Percentiles rank a stretch among this genome's conserved stretches.
phyloP scores from a whole-genome alignment of 208 protist species.

The Acanthamoeba sp. region DNA sequence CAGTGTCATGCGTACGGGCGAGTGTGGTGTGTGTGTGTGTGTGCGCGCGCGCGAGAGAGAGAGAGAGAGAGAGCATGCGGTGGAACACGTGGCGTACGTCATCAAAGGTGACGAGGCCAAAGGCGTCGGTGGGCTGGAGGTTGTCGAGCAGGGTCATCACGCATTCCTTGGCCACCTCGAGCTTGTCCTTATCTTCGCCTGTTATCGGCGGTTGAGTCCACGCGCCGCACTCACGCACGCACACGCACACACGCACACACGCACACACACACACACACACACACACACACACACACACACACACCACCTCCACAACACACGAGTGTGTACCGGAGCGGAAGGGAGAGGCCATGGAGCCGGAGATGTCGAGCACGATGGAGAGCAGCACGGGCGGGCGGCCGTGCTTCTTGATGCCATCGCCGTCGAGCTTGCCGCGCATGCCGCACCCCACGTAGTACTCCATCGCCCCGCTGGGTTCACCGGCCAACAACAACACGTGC shows the following conservation, averaged over 20 bases:
- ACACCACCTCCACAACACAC: background rate
- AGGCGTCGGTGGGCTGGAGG: background rate
- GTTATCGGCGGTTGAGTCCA: too few relatives aligned
- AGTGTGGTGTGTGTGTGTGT: background rate
- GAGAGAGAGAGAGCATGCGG: too few relatives aligned
- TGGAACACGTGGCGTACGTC: background rate
- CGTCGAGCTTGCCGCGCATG: conserved; percentile 3
- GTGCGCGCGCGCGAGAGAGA: too few relatives aligned
- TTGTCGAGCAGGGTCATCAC: background rate
- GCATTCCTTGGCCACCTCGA: background rate
- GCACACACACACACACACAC: too few relatives aligned
- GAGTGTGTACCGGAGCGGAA: background rate
- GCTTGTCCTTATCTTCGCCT: background rate
- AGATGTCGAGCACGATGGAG: background rate
- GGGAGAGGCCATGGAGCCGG: background rate
- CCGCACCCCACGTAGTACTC: background rate
- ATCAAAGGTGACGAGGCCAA: background rate
- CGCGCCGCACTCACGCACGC: too few relatives aligned
- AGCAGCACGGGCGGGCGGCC: background rate
- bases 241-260: too few relatives aligned
- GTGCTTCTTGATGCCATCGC: background rate
- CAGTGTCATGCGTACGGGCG: background rate
- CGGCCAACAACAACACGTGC: too few relatives aligned
- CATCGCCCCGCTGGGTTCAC: background rate
- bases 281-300: background rate